A percentile compares a stretch with the other conserved stretches of the same genome.
These are phyloP conservation scores for Phytophthora nicotianae DNA, from an alignment of 352 stramenopile species.

Conservation along the genomic window DNA sequence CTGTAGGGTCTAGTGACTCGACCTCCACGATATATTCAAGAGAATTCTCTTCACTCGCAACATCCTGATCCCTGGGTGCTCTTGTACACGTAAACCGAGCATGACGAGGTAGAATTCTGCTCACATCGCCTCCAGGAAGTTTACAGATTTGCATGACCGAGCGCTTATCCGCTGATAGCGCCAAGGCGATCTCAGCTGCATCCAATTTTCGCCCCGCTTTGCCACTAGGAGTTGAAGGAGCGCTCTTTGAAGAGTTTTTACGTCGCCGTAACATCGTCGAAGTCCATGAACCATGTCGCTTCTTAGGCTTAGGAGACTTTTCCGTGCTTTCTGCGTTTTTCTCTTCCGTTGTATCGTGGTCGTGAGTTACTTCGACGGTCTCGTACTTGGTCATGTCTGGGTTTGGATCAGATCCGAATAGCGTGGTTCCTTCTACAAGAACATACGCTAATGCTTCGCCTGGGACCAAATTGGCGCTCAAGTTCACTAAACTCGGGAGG, in stretches of 20 bases:
- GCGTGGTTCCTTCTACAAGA: slow-evolving; percentile 46
- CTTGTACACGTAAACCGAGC: slow-evolving; percentile 38
- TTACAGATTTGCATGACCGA: slow-evolving; percentile 41
- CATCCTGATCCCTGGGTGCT: slow-evolving; percentile 6
- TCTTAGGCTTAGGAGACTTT: slow-evolving; percentile 27
- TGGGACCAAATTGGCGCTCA: slow-evolving; percentile 34
- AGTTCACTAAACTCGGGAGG: slow-evolving; percentile 56
- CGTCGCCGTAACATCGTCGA: slow-evolving; percentile 44
- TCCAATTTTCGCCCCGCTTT: slow-evolving; percentile 13
- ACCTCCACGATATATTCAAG: slow-evolving; percentile 40
- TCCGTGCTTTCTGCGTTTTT: slow-evolving; percentile 12
- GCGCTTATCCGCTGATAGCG: slow-evolving; percentile 27
- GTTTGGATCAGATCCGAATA: slow-evolving; percentile 48
- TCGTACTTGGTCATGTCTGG: slow-evolving; percentile 20
- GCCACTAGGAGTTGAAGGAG: slow-evolving; percentile 22
- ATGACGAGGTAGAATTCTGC: slow-evolving; percentile 33
- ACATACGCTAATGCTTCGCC: slow-evolving; percentile 47
- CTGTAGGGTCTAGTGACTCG: slow-evolving; percentile 38
- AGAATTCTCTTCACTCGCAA: slow-evolving; percentile 5
- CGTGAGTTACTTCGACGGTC: slow-evolving; percentile 10
- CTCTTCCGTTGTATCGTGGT: slow-evolving; percentile 8
- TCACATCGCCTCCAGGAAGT: slow-evolving; percentile 24
- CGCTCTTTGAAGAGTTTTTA: slow-evolving; percentile 27
- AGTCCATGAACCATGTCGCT: slow-evolving; percentile 41
- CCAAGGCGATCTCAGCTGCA: slow-evolving; percentile 14